Evolutionary conservation across 164 flowering plant genomes (phyloP), one percentile per base, ranked within the genome.

Genomic region (Vitis amurensis): DNA sequence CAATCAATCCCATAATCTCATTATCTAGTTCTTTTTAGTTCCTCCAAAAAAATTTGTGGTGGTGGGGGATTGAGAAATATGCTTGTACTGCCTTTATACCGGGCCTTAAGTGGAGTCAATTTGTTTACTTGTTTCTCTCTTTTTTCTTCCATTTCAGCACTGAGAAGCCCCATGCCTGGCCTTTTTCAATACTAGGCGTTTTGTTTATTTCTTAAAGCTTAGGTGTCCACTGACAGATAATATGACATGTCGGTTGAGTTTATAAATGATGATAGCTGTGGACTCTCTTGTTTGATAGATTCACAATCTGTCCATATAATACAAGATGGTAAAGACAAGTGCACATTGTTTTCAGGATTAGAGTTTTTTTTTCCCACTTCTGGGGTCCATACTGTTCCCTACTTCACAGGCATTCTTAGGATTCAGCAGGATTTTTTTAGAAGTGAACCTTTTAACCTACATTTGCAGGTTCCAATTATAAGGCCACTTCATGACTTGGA

Each of bases 401-500:
- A 53, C 56, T 53, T 53, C 15, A 53, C 14, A 53, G n/a, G 14
- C n/a, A 11, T 53, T 11, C 56, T 13, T 2, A 53, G 15, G 56
- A 53, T n/a, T 53, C n/a, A 5, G n/a, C n/a, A n/a, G 56, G 56
- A 53, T 13, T 53, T 53, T 53, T 53, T 14, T 53, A 53, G n/a
- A 53, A 3, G 56, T 53, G n/a, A 53, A 53, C 15, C 11, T 53
- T n/a, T 53, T 53, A 37, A 10, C 52, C 7, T 15, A 12, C 30
- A 12, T 12, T 63, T 65, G 37, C 80, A 85, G 88, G 79, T 75
- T 9, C 79, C 79, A 52, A 48, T 59, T 3, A 61, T 50, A 47
- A 65, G 70, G 29, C 67, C 79, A 30, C n/a, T 83, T 47, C 16
- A 59, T n/a, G 83, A 81, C 49, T 51, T 74, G 0, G 85, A 85